phyloP scores from a whole-genome alignment of 768 basidiomycete genomes.

The Cubamyces sp. region DNA sequence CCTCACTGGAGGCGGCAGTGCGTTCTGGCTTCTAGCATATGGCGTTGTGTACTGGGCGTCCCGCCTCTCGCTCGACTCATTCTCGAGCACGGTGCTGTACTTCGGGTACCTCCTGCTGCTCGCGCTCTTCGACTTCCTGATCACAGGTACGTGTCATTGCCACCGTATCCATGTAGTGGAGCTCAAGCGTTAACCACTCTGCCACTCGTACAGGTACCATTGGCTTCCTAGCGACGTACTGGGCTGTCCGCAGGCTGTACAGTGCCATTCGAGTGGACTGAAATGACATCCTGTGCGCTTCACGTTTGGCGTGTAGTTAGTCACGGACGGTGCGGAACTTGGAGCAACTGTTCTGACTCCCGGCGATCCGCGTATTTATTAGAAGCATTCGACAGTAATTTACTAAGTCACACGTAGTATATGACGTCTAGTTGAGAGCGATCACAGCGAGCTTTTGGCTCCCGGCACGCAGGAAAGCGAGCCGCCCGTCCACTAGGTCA shows the following conservation, averaged over 20 bases:
- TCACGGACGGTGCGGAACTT: too few species aligned
- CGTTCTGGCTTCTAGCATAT: conserved; percentile 89
- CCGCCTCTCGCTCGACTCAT: conserved; percentile 81
- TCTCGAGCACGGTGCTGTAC: conserved; percentile 82
- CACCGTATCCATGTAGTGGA: background rate
- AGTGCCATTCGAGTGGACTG: conserved; percentile 78
- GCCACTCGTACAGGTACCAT: conserved; percentile 66
- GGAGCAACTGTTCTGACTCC: background rate
- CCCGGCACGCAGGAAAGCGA: conserved; percentile 74
- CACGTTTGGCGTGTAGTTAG: background rate
- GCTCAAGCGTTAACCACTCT: background rate
- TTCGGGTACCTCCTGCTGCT: conserved; percentile 89
- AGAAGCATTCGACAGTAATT: conserved; percentile 2
- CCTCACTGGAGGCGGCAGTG: conserved; percentile 88
- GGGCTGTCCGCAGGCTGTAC: conserved; percentile 87
- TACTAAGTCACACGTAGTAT: background rate
- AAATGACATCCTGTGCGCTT: background rate
- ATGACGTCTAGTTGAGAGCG: conserved; percentile 33
- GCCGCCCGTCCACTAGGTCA: conserved; percentile 61
- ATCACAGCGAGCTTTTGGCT: conserved; percentile 72
- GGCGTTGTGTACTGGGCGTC: conserved; percentile 89
- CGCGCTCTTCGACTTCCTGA: conserved; percentile 81
- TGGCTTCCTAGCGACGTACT: conserved; percentile 89
- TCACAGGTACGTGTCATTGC: conserved; percentile 63
- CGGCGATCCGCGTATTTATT: conserved; percentile 6